These are phyloP conservation scores for Bruguiera parviflora DNA, from an alignment of 345 rosid genomes.

Conservation along the genomic window DNA sequence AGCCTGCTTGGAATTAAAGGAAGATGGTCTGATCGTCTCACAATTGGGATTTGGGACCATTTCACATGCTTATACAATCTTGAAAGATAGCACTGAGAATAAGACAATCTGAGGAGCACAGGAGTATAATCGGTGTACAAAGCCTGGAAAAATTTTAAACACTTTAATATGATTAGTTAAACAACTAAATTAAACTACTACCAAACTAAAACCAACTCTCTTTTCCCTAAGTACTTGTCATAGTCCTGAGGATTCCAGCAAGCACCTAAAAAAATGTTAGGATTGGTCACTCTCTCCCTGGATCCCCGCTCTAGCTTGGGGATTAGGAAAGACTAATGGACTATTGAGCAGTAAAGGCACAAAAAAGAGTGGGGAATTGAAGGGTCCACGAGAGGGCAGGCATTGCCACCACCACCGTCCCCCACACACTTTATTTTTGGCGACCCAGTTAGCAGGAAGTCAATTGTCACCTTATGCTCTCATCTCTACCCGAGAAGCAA, in stretches of 20 bases:
- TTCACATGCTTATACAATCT: not conserved
- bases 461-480: constrained; percentile 15
- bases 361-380: constrained; percentile 7
- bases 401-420: constrained; percentile 17
- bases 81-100: too few species aligned
- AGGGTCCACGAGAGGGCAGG: constrained; percentile 26
- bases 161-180: constrained; percentile 13
- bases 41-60: constrained; percentile 25
- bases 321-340: constrained; percentile 9
- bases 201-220: not conserved
- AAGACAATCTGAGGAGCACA: not conserved
- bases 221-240: not conserved
- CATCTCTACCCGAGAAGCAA: constrained; percentile 14
- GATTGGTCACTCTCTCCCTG: constrained; percentile 26
- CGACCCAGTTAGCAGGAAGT: constrained; percentile 13
- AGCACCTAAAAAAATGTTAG: not conserved
- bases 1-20: not conserved
- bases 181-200: constrained; percentile 12
- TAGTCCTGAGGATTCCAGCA: constrained; percentile 14
- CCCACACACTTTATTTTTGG: not conserved
- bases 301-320: constrained; percentile 21
- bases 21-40: constrained; percentile 13
- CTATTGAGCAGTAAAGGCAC: constrained; percentile 15
- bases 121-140: not conserved
- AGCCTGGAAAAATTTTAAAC: not conserved